Base-by-base conservation (phyloP, 1,284 basidiomycete genomes). In the Ceratobasidium sp. region DNA sequence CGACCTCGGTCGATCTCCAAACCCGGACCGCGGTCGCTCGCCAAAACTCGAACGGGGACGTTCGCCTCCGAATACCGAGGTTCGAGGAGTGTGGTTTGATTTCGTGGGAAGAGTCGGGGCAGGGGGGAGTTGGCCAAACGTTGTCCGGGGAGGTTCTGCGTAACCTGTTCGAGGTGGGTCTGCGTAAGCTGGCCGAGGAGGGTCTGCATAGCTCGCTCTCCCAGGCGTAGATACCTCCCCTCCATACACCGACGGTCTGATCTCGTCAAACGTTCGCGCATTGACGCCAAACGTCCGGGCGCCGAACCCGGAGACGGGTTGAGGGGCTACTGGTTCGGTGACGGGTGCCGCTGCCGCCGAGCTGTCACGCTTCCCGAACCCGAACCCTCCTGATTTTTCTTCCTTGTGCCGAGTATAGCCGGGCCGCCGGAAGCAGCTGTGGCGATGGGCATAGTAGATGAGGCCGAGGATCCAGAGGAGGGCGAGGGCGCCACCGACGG, bases 341-440 rank as follows among this genome's bases (percentile, higher is more conserved):
- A n/a, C 17, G 60, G 22, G 31, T 45, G 60, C 15, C 62, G 56
- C 43, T 32, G n/a, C 25, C n/a, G n/a, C 32, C 43, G 58, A 43
- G 22, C 62, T 34, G 13, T 31, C 42, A 29, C 50, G 49, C 20
- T 65, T 65, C 29, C 50, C 62, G 45, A 65, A 65, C 38, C 17
- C 22, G n/a, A n/a, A n/a, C 15, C 25, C 50, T 2, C 49, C 13
- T 22, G 38, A n/a, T n/a, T n/a, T n/a, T n/a, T n/a, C 45, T n/a
- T 52, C 49, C 38, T 17, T 40, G 32, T 49, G 47, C 20, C 50
- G 62, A 15, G 29, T 7, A 27, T 65, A 65, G 0, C 62, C 62
- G 4, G 62, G 62, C 10, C 62, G 62, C 20, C 49, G 31, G 50
- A 65, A 65, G 20, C 62, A 65, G 49, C 49, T 42, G 62, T 65